Percentiles rank a stretch among this genome's conserved stretches.
phyloP scores from a whole-genome alignment of 345 rosid species.

The Euclidium syriacum region DNA sequence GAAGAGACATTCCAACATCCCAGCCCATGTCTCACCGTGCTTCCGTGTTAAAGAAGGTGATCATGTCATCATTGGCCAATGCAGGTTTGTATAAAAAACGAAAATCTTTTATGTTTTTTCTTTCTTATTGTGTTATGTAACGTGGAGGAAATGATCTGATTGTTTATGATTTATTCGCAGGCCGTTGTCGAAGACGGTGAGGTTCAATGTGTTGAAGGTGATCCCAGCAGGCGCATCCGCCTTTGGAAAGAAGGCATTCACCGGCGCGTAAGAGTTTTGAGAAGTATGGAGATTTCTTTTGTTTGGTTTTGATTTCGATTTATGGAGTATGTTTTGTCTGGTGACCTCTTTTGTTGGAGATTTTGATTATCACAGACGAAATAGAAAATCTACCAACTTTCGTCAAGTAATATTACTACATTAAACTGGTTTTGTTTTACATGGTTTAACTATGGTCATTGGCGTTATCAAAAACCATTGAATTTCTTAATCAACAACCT shows the following conservation, averaged over 20 bases:
- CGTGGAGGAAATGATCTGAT: neutral
- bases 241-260: constrained; percentile 63
- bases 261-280: constrained; percentile 37
- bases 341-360: constrained; percentile 13
- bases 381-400: constrained; percentile 9
- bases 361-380: constrained; percentile 3
- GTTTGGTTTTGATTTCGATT: constrained; percentile 5
- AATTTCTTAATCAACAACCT: too few species aligned
- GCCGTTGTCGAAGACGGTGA: constrained; percentile 73
- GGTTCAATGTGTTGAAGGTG: constrained; percentile 75
- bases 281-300: neutral
- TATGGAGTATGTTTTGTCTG: constrained; percentile 10
- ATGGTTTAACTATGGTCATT: too few species aligned
- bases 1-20: constrained; percentile 74
- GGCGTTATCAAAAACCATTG: too few species aligned
- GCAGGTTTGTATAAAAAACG: constrained; percentile 45
- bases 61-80: constrained; percentile 66
- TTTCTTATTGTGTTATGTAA: neutral
- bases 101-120: neutral
- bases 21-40: constrained; percentile 65
- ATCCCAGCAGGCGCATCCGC: constrained; percentile 78
- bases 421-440: neutral
- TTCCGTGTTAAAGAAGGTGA: constrained; percentile 81
- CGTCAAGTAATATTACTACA: neutral
- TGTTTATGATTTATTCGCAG: constrained; percentile 21